Percentiles rank a stretch among this genome's conserved stretches.
Evolutionary conservation across 768 basidiomycete species (phyloP).

Genomic region (Suillus variegatus): DNA sequence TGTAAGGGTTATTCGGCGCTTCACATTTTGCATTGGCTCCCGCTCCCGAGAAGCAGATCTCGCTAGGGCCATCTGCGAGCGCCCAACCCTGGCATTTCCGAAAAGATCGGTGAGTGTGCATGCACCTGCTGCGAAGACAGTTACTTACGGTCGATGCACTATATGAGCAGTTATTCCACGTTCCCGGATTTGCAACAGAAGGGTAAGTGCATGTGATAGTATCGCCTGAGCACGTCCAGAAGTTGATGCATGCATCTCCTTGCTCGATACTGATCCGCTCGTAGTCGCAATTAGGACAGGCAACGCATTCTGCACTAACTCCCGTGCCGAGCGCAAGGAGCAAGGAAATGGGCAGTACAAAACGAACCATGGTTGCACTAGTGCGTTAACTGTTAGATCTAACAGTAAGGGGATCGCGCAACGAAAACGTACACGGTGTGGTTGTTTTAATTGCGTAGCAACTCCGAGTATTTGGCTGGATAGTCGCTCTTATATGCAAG

Average conservation of each 20-base stretch:
- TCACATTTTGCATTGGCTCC: not conserved
- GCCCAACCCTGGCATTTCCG: not conserved
- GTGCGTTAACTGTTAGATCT: not conserved
- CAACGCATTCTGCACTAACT: not conserved
- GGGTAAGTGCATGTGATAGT: not conserved
- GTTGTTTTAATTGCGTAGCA: not conserved
- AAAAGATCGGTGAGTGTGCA: not conserved
- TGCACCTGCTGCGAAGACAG: too few relatives aligned
- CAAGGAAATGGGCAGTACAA: not conserved
- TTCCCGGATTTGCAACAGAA: constrained; percentile 3
- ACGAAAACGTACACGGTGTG: not conserved
- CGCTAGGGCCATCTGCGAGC: not conserved
- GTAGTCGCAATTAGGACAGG: constrained; percentile 2
- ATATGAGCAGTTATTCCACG: not conserved
- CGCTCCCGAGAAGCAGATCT: not conserved
- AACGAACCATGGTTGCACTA: not conserved
- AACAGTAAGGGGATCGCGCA: not conserved
- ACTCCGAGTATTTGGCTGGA: not conserved
- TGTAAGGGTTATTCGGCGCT: not conserved
- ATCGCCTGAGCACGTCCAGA: constrained; percentile 2
- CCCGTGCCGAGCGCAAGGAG: not conserved
- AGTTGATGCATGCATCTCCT: constrained; percentile 1
- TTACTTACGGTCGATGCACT: not conserved
- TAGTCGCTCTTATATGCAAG: not conserved
- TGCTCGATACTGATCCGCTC: not conserved